These are phyloP conservation scores for Hortiboletus campestris DNA, from an alignment of 768 basidiomycete genomes.

Conservation along the genomic window DNA sequence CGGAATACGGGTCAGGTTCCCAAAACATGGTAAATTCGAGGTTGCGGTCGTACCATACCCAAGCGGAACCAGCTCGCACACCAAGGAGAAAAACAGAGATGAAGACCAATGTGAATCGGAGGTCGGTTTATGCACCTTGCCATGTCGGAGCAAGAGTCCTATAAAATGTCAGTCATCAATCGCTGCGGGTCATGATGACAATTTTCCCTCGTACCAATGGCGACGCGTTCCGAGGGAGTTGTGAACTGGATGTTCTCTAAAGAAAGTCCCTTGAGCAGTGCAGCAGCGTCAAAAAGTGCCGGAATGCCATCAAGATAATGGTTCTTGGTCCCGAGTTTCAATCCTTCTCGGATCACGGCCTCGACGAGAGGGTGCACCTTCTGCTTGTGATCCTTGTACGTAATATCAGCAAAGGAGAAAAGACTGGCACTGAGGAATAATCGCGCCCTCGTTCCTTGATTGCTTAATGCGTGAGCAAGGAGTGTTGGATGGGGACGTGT, in stretches of 20 bases:
- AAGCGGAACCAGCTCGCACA: constrained; percentile 62
- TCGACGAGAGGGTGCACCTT: constrained; percentile 59
- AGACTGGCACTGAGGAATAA: constrained; percentile 79
- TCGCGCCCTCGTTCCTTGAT: constrained; percentile 43
- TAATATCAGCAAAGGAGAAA: constrained; percentile 64
- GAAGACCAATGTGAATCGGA: constrained; percentile 69
- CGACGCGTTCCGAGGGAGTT: constrained; percentile 48
- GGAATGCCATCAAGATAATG: constrained; percentile 79
- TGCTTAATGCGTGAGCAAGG: constrained; percentile 31
- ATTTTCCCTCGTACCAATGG: constrained; percentile 47
- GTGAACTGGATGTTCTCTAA: constrained; percentile 36
- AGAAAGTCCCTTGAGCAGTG: constrained; percentile 36
- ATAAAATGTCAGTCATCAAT: background rate
- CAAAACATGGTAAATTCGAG: background rate
- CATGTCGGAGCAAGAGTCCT: constrained; percentile 72
- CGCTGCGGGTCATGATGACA: background rate
- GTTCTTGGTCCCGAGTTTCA: constrained; percentile 79
- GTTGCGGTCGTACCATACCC: constrained; percentile 41
- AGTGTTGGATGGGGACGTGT: constrained; percentile 37
- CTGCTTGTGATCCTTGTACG: constrained; percentile 63
- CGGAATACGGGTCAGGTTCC: constrained; percentile 2
- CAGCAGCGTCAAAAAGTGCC: constrained; percentile 54
- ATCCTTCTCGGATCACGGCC: constrained; percentile 73
- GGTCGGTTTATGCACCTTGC: constrained; percentile 57
- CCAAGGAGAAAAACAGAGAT: constrained; percentile 71